Evolutionary conservation across 257 asterid species (phyloP), one percentile per base, ranked within the genome.

Genomic region (Rhazya stricta): DNA sequence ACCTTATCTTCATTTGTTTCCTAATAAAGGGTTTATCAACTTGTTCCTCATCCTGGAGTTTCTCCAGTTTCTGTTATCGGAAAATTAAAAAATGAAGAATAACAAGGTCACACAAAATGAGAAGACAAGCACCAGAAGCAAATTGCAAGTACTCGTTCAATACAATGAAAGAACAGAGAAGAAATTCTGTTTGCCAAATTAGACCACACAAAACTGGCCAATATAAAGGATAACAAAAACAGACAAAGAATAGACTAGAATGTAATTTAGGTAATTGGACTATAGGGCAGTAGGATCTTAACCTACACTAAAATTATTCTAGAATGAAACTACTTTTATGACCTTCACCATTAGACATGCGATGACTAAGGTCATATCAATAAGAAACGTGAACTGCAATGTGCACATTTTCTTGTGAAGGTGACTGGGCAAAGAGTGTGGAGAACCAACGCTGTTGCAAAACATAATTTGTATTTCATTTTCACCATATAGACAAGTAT

Each of bases 1-100:
- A 95, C 78, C 96, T 88, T 79, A 95, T 95, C 89, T 89, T 95
- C 96, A 92, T 95, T 92, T 95, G 99, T 87, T 95, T 95, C 72
- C 99, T 84, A 66, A 91, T 89, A 85, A 95, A 95, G 19, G 99
- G 99, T 80, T 95, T 95, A 88, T 95, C 99, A 81, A 95, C 83
- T 85, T 91, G 97, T 72, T 92, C 96, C 79, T 68, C 91, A 29
- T 92, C 94, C 87, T 86, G 93, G 81, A 95, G 98, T 78, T 88
- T 95, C 82, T 92, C 99, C 81, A 95, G 90, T 87, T 95, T 95
- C 99, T 95, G 91, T 84, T 74, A 81, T 76, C 77, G 76, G 79
- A 73, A 74, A 18, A 62, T 29, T 13, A 67, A 53, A 58, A 25
- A 69, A 62, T 57, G 57, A 57, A 42, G 21, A 56, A 48, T 11